These are phyloP conservation scores for Tulasnella sp. DNA, from an alignment of 768 basidiomycete genomes.

Conservation along the genomic window DNA sequence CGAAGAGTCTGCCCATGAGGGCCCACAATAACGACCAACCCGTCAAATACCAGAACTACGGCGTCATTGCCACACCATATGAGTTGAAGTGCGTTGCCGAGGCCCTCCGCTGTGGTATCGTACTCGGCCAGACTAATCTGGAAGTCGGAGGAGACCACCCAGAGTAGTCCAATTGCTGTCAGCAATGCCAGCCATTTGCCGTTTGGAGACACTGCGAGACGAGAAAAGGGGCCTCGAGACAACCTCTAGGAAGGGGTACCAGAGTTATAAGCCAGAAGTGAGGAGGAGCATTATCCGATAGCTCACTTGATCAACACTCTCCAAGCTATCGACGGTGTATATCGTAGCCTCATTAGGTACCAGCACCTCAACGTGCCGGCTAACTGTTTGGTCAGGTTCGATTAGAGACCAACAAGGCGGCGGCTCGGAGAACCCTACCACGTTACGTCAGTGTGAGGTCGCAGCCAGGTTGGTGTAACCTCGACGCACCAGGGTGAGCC, in stretches of 20 bases:
- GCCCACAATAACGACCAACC: conserved; percentile 77
- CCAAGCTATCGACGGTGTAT: conserved; percentile 80
- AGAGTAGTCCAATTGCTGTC: conserved; percentile 65
- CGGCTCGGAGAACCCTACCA: conserved; percentile 64
- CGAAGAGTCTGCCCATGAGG: conserved; percentile 82
- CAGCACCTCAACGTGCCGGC: conserved; percentile 84
- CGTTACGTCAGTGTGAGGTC: conserved; percentile 15
- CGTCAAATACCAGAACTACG: conserved; percentile 79
- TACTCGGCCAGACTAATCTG: conserved; percentile 85
- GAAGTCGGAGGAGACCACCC: conserved; percentile 96
- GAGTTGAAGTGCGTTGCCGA: conserved; percentile 48
- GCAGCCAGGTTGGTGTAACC: background rate
- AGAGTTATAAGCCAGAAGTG: background rate
- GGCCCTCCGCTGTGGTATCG: conserved; percentile 51
- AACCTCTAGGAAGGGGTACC: conserved; percentile 49
- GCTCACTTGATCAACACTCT: conserved; percentile 66
- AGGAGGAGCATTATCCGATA: background rate
- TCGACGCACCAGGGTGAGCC: conserved; percentile 63
- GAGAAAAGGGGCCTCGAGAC: conserved; percentile 81
- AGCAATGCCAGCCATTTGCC: conserved; percentile 87
- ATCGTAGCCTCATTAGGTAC: conserved; percentile 78
- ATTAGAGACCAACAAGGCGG: conserved; percentile 85
- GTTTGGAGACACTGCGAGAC: conserved; percentile 86
- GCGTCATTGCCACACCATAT: conserved; percentile 98
- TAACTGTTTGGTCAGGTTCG: conserved; percentile 83